These are phyloP conservation scores for Plasmodium malariae DNA, from an alignment of 169 alveolate genomes.

Conservation along the genomic window DNA sequence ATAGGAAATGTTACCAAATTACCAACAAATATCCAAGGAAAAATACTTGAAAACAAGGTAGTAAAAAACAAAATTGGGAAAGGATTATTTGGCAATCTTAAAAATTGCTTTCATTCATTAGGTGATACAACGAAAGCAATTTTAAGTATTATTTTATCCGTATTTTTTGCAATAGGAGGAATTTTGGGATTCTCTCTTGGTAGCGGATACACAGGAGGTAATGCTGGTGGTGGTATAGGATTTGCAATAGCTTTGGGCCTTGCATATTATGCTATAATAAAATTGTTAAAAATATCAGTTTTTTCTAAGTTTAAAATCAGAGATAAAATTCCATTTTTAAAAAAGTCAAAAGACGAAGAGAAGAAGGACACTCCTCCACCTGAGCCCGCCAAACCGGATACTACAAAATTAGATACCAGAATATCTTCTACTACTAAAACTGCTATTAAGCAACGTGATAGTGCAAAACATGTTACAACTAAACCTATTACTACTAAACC, in stretches of 20 bases:
- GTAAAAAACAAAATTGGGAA: too few species aligned
- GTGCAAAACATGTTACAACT: too few species aligned
- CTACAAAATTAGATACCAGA: too few species aligned
- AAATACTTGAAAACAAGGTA: background rate
- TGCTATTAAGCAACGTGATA: too few species aligned
- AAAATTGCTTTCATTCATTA: background rate
- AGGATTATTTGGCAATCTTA: background rate
- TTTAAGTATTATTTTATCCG: background rate
- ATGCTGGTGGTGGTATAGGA: background rate
- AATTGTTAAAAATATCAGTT: background rate
- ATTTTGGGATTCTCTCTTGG: background rate
- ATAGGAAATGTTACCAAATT: background rate
- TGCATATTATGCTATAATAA: background rate
- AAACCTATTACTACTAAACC: too few species aligned
- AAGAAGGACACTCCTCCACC: too few species aligned
- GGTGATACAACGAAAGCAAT: background rate
- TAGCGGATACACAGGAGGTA: too few species aligned
- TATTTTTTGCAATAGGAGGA: background rate
- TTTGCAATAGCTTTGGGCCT: background rate
- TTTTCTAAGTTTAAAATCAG: background rate
- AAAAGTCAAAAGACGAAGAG: background rate
- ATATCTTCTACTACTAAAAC: too few species aligned
- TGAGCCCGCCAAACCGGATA: too few species aligned
- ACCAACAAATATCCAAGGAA: background rate
- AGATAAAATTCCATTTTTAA: too few species aligned